Percentiles rank a stretch among this genome's conserved stretches.
phyloP scores from a whole-genome alignment of 768 basidiomycete species.

The Cystofilobasidium macerans region DNA sequence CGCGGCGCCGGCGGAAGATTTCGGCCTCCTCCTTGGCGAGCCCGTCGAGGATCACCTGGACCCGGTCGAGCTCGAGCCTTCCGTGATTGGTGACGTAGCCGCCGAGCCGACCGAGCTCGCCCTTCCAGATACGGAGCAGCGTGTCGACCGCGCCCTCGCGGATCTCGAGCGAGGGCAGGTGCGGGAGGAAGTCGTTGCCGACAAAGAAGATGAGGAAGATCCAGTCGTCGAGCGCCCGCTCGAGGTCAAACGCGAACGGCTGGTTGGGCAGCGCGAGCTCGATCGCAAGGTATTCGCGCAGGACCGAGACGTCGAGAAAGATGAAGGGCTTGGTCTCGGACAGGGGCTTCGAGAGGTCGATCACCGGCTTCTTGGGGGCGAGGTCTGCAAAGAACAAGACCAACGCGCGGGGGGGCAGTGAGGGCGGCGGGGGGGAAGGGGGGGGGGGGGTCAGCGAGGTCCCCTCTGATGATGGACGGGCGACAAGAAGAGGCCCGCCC shows the following conservation, averaged over 20 bases:
- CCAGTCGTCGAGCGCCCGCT: conserved; percentile 99
- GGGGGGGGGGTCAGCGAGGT: no score
- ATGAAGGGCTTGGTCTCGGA: conserved; percentile 87
- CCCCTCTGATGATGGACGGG: no score
- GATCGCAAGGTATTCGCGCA: conserved; percentile 95
- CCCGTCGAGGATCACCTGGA: conserved; percentile 89
- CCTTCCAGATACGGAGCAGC: conserved; percentile 87
- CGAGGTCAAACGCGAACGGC: conserved; percentile 79
- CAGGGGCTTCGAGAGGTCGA: conserved; percentile 37
- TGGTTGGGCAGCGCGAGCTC: conserved; percentile 74
- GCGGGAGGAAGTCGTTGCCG: conserved; percentile 97
- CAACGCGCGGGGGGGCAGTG: no score
- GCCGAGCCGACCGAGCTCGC: conserved; percentile 86
- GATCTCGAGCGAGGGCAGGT: conserved; percentile 95
- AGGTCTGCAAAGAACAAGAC: no score
- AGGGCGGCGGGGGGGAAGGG: background rate
- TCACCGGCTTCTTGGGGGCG: conserved; percentile 1
- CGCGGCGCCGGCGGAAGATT: conserved; percentile 81
- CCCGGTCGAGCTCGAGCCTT: conserved; percentile 67
- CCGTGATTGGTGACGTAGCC: conserved; percentile 95
- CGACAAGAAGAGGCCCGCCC: background rate
- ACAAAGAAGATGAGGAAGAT: conserved; percentile 99
- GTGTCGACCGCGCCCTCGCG: conserved; percentile 98
- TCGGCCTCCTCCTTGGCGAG: conserved; percentile 90
- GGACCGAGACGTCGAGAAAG: conserved; percentile 89